These are phyloP conservation scores for Pichia cephalocereana DNA, from an alignment of 805 yeast genomes.

Conservation along the genomic window DNA sequence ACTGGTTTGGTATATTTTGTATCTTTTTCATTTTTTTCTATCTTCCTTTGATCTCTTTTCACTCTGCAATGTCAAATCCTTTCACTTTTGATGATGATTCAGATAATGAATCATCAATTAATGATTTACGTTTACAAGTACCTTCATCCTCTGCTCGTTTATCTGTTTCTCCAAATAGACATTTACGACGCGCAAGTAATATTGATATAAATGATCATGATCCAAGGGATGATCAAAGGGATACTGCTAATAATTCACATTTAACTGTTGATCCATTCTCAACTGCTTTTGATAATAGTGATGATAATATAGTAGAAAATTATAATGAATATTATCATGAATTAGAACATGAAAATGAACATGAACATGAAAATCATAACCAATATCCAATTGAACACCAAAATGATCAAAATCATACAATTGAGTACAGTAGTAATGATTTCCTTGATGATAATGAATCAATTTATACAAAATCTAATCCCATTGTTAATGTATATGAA, in stretches of 20 bases:
- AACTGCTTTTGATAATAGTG: neutral
- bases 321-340: constrained; percentile 28
- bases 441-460: neutral
- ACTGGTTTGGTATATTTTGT: too few species aligned
- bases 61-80: neutral
- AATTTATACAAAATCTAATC: neutral
- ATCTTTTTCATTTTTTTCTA: too few species aligned
- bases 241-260: too few species aligned
- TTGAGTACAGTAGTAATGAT: neutral
- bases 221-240: too few species aligned
- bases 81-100: neutral
- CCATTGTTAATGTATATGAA: constrained; percentile 1
- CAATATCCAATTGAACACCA: too few species aligned
- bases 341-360: too few species aligned
- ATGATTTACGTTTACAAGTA: neutral
- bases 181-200: neutral
- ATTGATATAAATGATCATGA: neutral
- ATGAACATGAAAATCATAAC: too few species aligned
- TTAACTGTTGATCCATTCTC: neutral
- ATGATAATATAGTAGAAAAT: constrained; percentile 65
- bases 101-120: neutral
- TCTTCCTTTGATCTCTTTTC: too few species aligned
- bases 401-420: too few species aligned
- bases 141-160: neutral
- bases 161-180: neutral